These are phyloP conservation scores for Candida sonorensis DNA, from an alignment of 805 yeast genomes.

Conservation along the genomic window DNA sequence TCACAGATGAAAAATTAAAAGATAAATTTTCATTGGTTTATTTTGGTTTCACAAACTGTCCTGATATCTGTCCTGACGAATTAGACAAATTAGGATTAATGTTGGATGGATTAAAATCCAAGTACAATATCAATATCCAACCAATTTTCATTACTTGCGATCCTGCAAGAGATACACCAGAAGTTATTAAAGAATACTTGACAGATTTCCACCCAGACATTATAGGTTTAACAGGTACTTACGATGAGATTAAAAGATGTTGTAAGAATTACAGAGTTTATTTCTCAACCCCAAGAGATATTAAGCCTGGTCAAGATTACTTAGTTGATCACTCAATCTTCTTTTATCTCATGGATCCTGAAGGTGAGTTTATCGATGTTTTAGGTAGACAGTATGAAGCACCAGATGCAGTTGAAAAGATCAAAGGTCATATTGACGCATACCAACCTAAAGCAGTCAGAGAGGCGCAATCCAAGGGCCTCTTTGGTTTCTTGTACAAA, in stretches of 20 bases:
- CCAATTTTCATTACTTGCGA: slow-evolving; percentile 95
- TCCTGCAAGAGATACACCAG: slow-evolving; percentile 91
- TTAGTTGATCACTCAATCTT: slow-evolving; percentile 96
- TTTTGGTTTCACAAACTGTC: slow-evolving; percentile 96
- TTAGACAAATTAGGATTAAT: slow-evolving; percentile 82
- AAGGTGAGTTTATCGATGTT: slow-evolving; percentile 91
- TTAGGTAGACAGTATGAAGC: slow-evolving; percentile 88
- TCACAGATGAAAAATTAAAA: slow-evolving; percentile 69
- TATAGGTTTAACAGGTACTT: slow-evolving; percentile 86
- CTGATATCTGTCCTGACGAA: slow-evolving; percentile 98
- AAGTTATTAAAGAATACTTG: slow-evolving; percentile 73
- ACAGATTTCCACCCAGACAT: slow-evolving; percentile 86
- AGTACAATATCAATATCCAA: slow-evolving; percentile 55
- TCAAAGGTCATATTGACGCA: slow-evolving; percentile 66
- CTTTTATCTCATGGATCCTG: slow-evolving; percentile 97
- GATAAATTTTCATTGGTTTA: slow-evolving; percentile 83
- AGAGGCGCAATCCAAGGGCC: slow-evolving; percentile 52
- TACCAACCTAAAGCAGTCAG: slow-evolving; percentile 69
- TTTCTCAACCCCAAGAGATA: slow-evolving; percentile 93
- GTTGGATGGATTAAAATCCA: slow-evolving; percentile 50
- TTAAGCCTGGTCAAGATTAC: slow-evolving; percentile 94
- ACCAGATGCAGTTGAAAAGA: slow-evolving; percentile 67
- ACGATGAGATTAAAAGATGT: slow-evolving; percentile 72
- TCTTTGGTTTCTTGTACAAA: slow-evolving; percentile 54
- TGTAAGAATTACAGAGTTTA: slow-evolving; percentile 92